These are phyloP conservation scores for Ophiocordyceps robertsii DNA, from an alignment of 2,329 filamentous ascomycete species.

Conservation along the genomic window DNA sequence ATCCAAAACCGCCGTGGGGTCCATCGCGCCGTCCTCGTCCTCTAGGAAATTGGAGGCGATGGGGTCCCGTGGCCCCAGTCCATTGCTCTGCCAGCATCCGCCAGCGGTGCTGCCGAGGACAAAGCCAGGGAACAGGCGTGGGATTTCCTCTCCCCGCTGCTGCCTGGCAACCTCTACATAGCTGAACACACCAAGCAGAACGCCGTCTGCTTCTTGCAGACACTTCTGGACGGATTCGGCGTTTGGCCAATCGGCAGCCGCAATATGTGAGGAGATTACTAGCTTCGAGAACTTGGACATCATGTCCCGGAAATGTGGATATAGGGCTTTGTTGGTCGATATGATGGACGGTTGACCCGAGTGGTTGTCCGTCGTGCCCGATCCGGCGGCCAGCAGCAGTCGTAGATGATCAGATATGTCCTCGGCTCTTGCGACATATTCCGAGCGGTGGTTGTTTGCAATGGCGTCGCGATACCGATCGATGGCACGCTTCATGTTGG, in stretches of 20 bases:
- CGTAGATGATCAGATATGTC: slow-evolving; percentile 96
- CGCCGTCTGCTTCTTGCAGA: slow-evolving; percentile 91
- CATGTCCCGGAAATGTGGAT: slow-evolving; percentile 96
- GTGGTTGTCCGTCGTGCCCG: slow-evolving; percentile 95
- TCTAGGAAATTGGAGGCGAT: slow-evolving; percentile 76
- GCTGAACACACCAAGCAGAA: slow-evolving; percentile 84
- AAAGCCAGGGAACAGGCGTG: slow-evolving; percentile 86
- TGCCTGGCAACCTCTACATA: slow-evolving; percentile 93
- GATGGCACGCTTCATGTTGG: slow-evolving; percentile 85
- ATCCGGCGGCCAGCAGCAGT: slow-evolving; percentile 85
- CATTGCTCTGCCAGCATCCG: slow-evolving; percentile 76
- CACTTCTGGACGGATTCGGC: slow-evolving; percentile 92
- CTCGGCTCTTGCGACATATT: slow-evolving; percentile 90
- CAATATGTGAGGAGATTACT: slow-evolving; percentile 94
- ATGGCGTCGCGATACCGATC: slow-evolving; percentile 88
- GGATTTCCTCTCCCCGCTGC: slow-evolving; percentile 85
- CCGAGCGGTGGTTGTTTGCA: slow-evolving; percentile 65
- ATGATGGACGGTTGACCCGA: slow-evolving; percentile 99
- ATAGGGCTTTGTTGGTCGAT: slow-evolving; percentile 91
- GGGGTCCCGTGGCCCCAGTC: slow-evolving; percentile 50
- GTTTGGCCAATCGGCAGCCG: slow-evolving; percentile 88
- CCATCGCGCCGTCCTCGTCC: slow-evolving; percentile 58
- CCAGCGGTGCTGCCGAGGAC: slow-evolving; percentile 72
- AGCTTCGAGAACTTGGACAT: slow-evolving; percentile 99
- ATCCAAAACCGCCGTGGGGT: slow-evolving; percentile 65